A percentile compares a stretch with the other conserved stretches of the same genome.
phyloP scores from a whole-genome alignment of 805 yeast genomes.

The Candida khao-thaluensis region DNA sequence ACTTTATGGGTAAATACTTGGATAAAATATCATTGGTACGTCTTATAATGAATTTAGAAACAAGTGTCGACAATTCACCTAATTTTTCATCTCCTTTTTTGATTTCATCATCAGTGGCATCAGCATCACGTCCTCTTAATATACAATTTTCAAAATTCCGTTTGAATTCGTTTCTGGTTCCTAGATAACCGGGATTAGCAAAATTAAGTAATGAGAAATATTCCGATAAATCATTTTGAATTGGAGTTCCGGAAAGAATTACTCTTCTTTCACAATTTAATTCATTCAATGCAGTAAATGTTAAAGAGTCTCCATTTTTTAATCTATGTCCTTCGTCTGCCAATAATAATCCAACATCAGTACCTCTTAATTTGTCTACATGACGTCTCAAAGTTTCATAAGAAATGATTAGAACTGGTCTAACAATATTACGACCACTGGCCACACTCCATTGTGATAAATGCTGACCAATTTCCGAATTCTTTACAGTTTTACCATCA shows the following conservation, averaged over 20 bases:
- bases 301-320: conserved; percentile 80
- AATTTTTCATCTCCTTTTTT: conserved; percentile 67
- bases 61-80: conserved; percentile 67
- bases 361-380: conserved; percentile 66
- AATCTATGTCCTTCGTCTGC: conserved; percentile 51
- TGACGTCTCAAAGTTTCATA: conserved; percentile 91
- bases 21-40: conserved; percentile 93
- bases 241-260: conserved; percentile 93
- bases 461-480: conserved; percentile 64
- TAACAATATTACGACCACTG: conserved; percentile 79
- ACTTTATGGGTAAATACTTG: conserved; percentile 91
- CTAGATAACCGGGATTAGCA: conserved; percentile 92
- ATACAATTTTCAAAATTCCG: conserved; percentile 81
- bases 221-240: conserved; percentile 92
- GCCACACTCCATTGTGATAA: conserved; percentile 85
- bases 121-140: conserved; percentile 83
- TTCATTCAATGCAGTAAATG: conserved; percentile 84
- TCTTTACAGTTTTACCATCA: conserved; percentile 83
- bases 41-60: conserved; percentile 86
- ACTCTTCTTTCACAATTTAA: conserved; percentile 85
- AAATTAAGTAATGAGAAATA: conserved; percentile 86
- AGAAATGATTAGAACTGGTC: conserved; percentile 91
- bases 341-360: conserved; percentile 81
- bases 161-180: conserved; percentile 79
- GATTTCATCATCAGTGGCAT: conserved; percentile 78